Percentiles rank a stretch among this genome's conserved stretches.
phyloP scores from a whole-genome alignment of 345 rosid species.

The Brassica incana region DNA sequence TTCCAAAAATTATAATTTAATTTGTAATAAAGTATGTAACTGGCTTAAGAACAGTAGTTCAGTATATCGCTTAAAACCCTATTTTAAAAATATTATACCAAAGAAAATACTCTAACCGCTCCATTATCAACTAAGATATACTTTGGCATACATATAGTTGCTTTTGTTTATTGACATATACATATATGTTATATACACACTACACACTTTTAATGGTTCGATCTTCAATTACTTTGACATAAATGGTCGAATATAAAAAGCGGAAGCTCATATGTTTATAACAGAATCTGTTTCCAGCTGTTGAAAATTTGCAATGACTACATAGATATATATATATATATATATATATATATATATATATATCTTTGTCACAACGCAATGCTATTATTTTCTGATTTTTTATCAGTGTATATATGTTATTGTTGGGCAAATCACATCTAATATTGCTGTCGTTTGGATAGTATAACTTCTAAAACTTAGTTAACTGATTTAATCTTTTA shows the following conservation, averaged over 20 bases:
- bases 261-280: neutral
- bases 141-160: conserved; percentile 27
- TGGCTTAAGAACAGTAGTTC: too few relatives aligned
- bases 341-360: neutral
- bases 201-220: conserved; percentile 1
- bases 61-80: neutral
- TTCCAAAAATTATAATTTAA: too few relatives aligned
- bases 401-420: neutral
- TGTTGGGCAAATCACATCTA: neutral
- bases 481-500: neutral
- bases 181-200: neutral
- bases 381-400: neutral
- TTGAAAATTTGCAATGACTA: neutral
- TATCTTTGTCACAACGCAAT: neutral
- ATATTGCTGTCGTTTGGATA: neutral
- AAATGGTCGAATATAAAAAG: neutral
- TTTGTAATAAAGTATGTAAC: too few relatives aligned
- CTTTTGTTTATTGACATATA: conserved; percentile 10
- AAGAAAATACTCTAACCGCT: conserved; percentile 8
- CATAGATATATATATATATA: too few relatives aligned
- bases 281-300: conserved; percentile 2
- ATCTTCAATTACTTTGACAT: conserved; percentile 1
- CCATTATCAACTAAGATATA: conserved; percentile 26
- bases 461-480: neutral
- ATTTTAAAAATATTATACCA: neutral